Conservation (phyloP, 108 stramenopile species). For the Discostella pseudostelligera region DNA sequence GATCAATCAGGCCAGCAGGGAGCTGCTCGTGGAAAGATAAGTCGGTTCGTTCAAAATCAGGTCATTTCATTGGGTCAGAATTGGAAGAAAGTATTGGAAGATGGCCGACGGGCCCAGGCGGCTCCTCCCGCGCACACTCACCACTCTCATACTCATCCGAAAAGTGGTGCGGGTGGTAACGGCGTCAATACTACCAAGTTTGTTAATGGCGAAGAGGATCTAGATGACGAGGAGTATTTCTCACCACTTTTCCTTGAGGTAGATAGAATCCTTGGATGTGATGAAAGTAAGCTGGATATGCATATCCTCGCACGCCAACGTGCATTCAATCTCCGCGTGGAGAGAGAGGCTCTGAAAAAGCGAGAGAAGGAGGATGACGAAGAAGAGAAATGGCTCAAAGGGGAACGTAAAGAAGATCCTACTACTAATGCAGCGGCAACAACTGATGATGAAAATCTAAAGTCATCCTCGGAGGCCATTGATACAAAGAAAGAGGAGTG, state of each 20-base stretch:
- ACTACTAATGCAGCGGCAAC: background rate
- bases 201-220: conserved; percentile 6
- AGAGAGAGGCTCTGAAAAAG: conserved; percentile 40
- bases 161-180: conserved; percentile 3
- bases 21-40: conserved; percentile 76
- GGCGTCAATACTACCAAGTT: conserved; percentile 7
- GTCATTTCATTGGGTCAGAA: conserved; percentile 60
- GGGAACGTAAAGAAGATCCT: conserved; percentile 11
- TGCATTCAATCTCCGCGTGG: conserved; percentile 57
- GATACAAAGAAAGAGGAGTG: conserved; percentile 52
- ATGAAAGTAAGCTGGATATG: conserved; percentile 83
- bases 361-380: conserved; percentile 57
- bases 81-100: conserved; percentile 73
- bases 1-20: conserved; percentile 60
- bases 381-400: conserved; percentile 49
- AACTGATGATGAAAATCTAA: conserved; percentile 12
- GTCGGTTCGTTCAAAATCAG: conserved; percentile 64
- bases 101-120: conserved; percentile 49
- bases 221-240: conserved; percentile 70
- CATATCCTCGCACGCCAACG: conserved; percentile 75
- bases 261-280: conserved; percentile 80
- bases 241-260: conserved; percentile 64
- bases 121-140: conserved; percentile 46
- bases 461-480: conserved; percentile 1
- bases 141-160: conserved; percentile 19